Evolutionary conservation across 2,329 filamentous ascomycete species (phyloP), one percentile per base, ranked within the genome.

Genomic region (Penicillium frequentans): DNA sequence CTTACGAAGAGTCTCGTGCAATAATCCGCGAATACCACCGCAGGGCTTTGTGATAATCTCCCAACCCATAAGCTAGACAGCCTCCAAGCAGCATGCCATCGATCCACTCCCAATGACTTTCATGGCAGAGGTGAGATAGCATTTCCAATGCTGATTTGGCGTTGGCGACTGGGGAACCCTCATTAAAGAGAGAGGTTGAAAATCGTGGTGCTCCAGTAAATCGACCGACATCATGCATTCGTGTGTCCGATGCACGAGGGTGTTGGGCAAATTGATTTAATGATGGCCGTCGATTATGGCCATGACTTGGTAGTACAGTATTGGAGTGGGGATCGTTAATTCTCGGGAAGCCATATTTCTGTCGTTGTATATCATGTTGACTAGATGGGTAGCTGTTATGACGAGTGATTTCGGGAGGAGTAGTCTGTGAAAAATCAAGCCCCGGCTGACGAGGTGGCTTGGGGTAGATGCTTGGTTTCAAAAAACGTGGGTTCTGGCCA

Each of bases 51-150:
- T 90, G 84, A 70, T 95, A 96, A 69, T 91, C 87, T 60, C 91
- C 91, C 14, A 98, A 77, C 8, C 90, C 93, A 76, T 98, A 98
- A 49, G 93, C 89, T 56, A 99, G 80, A 75, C 95, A 98, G 2
- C 95, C 95, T 39, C 90, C 91, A 7, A 98, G 80, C 39, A 98
- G 80, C 80, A 98, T 93, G 2, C 95, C 95, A 70, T 98, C 93
- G 52, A 92, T 84, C 95, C 95, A 99, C 65, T 86, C 84, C 90
- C 91, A 95, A 10, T 82, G 83, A 67, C 88, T 91, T 71, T 93
- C 88, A 66, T 90, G 86, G 70, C 91, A 96, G 7, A 96, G 77
- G 61, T 81, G 85, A 16, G 85, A 86, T 21, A 96, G 80, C 67
- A 91, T 85, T 37, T 90, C 85, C 21, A 96, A 75, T 2, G 90